Evolutionary conservation across 2,329 filamentous ascomycete genomes (phyloP), one percentile per base, ranked within the genome.

Genomic region (Xylaria polymorpha): DNA sequence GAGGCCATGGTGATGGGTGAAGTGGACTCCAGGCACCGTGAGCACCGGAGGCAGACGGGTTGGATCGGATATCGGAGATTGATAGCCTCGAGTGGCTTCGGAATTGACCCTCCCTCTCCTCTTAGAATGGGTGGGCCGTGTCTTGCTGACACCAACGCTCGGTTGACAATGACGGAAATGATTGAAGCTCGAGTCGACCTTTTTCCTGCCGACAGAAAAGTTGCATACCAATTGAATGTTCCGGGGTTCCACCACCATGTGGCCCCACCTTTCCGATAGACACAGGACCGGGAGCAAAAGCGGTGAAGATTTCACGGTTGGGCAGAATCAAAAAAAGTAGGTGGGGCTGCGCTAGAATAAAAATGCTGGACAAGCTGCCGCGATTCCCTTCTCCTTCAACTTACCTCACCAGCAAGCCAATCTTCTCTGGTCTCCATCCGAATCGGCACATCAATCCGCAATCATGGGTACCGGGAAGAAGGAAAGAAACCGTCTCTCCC

Each of bases 381-480:
- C 56, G 10, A 32, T 44, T 57, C 32, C 50, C 44, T 58, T 43
- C 56, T 35, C 39, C 50, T 46, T 67, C 60, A 15, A 59, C 50
- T 37, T 64, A 22, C 56, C 56, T 59, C 56, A 68, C 53, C 58
- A 69, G 66, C 68, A 57, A 64, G 62, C 62, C 69, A 64, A 50
- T 29, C 39, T 57, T 67, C 71, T 66, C 73, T 73, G 77, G 75
- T 58, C 63, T 69, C 64, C 67, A 55, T 64, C 35, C 39, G 32
- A 32, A 57, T 65, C 72, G 68, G 3, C 32, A 53, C 22, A 7
- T 29, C 57, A 25, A 58, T 69, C 41, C 60, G 67, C 70, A 72
- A 78, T 73, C 67, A 97, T 97, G 94, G 94, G 94, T 83, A 92
- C 90, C 77, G 91, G 89, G 77, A 98, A 98, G 87, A 98, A 98